phyloP scores from a whole-genome alignment of 768 basidiomycete genomes.

The Tephrocybe sp. region DNA sequence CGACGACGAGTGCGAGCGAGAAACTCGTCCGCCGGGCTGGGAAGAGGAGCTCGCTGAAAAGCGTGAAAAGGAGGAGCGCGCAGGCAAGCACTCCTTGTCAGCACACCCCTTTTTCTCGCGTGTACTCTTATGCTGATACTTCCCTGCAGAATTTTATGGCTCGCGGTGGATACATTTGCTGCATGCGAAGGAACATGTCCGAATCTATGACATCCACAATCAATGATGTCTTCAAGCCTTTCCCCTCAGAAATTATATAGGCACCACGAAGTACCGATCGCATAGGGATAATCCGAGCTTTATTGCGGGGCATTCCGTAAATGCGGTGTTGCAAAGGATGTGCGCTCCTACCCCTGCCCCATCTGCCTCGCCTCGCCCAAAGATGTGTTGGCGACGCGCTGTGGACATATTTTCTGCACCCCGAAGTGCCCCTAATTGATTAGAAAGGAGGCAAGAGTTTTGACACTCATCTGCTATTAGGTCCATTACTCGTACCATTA shows the following conservation, averaged over 20 bases:
- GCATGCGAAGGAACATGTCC: background rate
- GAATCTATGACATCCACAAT: conserved; percentile 1
- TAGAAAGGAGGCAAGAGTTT: background rate
- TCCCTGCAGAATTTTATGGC: conserved; percentile 4
- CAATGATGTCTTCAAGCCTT: background rate
- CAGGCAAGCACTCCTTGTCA: conserved; percentile 8
- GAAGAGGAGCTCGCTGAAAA: conserved; percentile 9
- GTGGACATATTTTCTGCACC: conserved; percentile 13
- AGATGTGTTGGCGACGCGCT: conserved; percentile 1
- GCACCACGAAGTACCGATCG: background rate
- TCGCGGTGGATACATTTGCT: background rate
- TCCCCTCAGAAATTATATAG: background rate
- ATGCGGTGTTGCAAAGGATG: conserved; percentile 4
- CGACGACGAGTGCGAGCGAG: conserved; percentile 2
- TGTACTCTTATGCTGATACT: background rate
- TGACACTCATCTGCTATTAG: background rate
- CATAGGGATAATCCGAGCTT: background rate
- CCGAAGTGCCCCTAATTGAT: background rate
- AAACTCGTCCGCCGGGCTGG: conserved; percentile 6
- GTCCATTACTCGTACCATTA: conserved; percentile 4
- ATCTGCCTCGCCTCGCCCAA: conserved; percentile 4
- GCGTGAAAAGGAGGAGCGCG: conserved; percentile 2
- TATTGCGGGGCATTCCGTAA: background rate
- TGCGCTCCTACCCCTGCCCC: conserved; percentile 9
- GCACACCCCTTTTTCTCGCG: conserved; percentile 3